These are phyloP conservation scores for Entomortierella chlamydospora DNA, from an alignment of 192 early-diverging fungal genomes.

Conservation along the genomic window DNA sequence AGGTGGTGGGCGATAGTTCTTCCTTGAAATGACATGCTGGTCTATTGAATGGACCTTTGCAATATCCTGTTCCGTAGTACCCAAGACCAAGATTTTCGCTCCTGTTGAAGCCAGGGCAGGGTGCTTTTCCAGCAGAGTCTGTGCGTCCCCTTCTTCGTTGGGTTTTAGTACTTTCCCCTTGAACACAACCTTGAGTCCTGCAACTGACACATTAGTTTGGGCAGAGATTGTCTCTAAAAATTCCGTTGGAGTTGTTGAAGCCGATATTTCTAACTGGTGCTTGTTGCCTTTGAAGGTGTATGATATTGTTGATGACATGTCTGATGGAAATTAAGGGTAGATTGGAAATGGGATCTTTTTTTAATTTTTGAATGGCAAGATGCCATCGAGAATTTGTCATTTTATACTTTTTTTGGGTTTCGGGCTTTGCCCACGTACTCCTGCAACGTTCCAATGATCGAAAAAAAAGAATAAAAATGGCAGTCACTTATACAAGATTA, in stretches of 20 bases:
- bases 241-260: background rate
- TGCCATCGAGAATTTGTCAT: background rate
- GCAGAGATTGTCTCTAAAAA: conserved; percentile 19
- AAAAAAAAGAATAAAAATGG: conserved; percentile 8
- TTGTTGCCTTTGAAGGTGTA: conserved; percentile 43
- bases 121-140: conserved; percentile 14
- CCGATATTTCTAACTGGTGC: background rate
- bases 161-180: conserved; percentile 28
- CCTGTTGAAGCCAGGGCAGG: conserved; percentile 4
- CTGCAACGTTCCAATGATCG: background rate
- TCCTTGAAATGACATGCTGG: conserved; percentile 28
- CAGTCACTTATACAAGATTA: background rate
- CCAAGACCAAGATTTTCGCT: conserved; percentile 42
- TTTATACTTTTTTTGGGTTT: background rate
- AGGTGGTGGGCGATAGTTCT: conserved; percentile 29
- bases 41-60: conserved; percentile 48
- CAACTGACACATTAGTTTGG: conserved; percentile 19
- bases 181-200: conserved; percentile 36
- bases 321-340: too few relatives aligned
- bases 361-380: too few relatives aligned
- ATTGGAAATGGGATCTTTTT: background rate
- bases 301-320: conserved; percentile 20
- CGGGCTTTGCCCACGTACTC: background rate
- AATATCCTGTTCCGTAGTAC: conserved; percentile 39
- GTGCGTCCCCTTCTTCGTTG: background rate